These are phyloP conservation scores for Trametes punicea DNA, from an alignment of 768 basidiomycete genomes.

Conservation along the genomic window DNA sequence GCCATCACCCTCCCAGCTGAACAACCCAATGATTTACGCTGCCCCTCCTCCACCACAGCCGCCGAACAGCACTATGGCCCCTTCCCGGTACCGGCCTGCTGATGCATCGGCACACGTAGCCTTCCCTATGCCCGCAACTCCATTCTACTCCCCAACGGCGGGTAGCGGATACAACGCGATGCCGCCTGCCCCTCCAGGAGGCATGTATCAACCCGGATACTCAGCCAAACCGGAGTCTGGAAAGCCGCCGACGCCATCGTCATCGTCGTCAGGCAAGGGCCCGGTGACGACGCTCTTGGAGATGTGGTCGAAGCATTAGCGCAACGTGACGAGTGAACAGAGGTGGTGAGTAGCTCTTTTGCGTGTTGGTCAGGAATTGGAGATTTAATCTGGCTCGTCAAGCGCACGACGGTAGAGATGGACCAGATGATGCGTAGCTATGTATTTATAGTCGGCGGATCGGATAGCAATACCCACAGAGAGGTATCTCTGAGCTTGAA, in stretches of 20 bases:
- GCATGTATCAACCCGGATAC: background rate
- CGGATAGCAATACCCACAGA: no score
- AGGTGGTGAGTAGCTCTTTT: no score
- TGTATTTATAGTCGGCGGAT: no score
- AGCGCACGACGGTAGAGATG: no score
- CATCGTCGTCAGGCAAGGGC: slow-evolving; percentile 7
- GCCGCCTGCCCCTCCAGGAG: background rate
- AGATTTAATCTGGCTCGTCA: no score
- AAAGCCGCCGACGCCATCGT: background rate
- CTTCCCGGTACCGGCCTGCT: background rate
- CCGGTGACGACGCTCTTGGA: slow-evolving; percentile 12
- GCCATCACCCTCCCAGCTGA: slow-evolving; percentile 42
- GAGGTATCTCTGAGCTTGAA: no score
- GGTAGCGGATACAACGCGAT: background rate
- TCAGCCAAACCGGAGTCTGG: background rate
- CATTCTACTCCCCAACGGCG: slow-evolving; percentile 5
- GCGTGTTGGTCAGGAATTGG: no score
- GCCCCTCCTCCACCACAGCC: slow-evolving; percentile 31
- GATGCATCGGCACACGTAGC: background rate
- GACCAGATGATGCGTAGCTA: no score
- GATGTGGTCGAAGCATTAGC: slow-evolving; percentile 18
- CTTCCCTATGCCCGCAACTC: background rate
- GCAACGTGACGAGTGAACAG: background rate
- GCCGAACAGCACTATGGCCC: background rate
- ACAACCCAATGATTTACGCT: slow-evolving; percentile 39